A percentile compares a stretch with the other conserved stretches of the same genome.
Evolutionary conservation across 1,139 yeast species (phyloP).

Genomic region (Kodamaea anthophila): DNA sequence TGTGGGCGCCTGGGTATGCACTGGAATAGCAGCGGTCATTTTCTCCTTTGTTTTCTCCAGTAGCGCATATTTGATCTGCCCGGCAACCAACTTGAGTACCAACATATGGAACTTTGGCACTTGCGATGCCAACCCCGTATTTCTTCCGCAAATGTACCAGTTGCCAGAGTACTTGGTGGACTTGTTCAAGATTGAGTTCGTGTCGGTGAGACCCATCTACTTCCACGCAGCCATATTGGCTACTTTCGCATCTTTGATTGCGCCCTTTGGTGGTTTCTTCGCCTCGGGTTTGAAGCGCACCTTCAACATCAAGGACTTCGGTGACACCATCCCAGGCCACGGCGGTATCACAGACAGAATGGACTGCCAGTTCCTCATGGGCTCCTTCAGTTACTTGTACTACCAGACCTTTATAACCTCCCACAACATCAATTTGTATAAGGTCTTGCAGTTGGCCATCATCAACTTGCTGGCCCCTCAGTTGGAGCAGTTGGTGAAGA

Average conservation of each 20-base stretch:
- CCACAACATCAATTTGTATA: conserved; percentile 64
- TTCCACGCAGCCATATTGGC: conserved; percentile 83
- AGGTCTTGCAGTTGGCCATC: conserved; percentile 68
- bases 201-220: conserved; percentile 78
- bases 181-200: conserved; percentile 31
- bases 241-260: conserved; percentile 92
- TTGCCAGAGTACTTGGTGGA: conserved; percentile 65
- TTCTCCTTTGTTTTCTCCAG: conserved; percentile 60
- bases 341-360: conserved; percentile 98
- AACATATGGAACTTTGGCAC: conserved; percentile 40
- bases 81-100: conserved; percentile 63
- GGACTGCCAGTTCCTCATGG: conserved; percentile 98
- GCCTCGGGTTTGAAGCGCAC: conserved; percentile 97
- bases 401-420: conserved; percentile 86
- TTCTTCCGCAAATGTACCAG: conserved; percentile 69
- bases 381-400: conserved; percentile 86
- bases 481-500: conserved; percentile 54
- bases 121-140: conserved; percentile 86
- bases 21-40: conserved; percentile 66
- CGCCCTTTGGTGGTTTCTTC: conserved; percentile 98
- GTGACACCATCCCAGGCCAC: conserved; percentile 93
- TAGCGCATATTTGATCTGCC: conserved; percentile 79
- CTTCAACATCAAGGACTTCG: conserved; percentile 90
- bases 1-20: conserved; percentile 95
- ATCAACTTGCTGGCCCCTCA: conserved; percentile 65